Percentiles rank a stretch among this genome's conserved stretches.
Conservation (phyloP, 768 basidiomycete genomes). For the Rhodotorula paludigena region DNA sequence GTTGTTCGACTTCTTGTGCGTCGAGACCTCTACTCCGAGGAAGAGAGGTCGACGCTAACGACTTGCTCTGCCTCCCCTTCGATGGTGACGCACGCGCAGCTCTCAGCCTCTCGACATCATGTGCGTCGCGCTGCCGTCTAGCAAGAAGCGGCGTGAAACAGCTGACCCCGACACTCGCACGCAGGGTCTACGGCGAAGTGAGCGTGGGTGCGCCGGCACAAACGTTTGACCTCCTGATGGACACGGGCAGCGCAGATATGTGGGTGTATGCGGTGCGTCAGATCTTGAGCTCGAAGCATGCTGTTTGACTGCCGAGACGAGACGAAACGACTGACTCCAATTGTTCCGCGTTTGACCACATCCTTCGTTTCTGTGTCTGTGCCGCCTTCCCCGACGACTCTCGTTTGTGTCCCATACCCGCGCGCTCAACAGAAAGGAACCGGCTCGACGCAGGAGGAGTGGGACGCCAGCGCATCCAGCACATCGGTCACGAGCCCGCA, state of each 20-base stretch:
- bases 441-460: background rate
- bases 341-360: too few relatives aligned
- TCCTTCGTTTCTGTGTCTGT: too few relatives aligned
- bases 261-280: slow-evolving; percentile 7
- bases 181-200: slow-evolving; percentile 8
- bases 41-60: background rate
- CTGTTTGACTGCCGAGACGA: too few relatives aligned
- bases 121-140: background rate
- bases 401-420: too few relatives aligned
- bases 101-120: slow-evolving; percentile 6
- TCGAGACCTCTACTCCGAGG: background rate
- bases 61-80: background rate
- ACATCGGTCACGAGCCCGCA: background rate
- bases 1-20: slow-evolving; percentile 12
- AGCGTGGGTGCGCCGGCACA: slow-evolving; percentile 14
- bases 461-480: background rate
- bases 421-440: background rate
- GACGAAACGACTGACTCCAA: too few relatives aligned
- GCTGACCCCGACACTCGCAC: too few relatives aligned
- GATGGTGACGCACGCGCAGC: too few relatives aligned
- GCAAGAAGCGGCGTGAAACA: too few relatives aligned
- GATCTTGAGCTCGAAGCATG: too few relatives aligned
- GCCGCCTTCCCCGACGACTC: too few relatives aligned
- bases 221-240: background rate
- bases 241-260: slow-evolving; percentile 10